phyloP scores from a whole-genome alignment of 1,284 basidiomycete genomes.

The Trametes polyzona region DNA sequence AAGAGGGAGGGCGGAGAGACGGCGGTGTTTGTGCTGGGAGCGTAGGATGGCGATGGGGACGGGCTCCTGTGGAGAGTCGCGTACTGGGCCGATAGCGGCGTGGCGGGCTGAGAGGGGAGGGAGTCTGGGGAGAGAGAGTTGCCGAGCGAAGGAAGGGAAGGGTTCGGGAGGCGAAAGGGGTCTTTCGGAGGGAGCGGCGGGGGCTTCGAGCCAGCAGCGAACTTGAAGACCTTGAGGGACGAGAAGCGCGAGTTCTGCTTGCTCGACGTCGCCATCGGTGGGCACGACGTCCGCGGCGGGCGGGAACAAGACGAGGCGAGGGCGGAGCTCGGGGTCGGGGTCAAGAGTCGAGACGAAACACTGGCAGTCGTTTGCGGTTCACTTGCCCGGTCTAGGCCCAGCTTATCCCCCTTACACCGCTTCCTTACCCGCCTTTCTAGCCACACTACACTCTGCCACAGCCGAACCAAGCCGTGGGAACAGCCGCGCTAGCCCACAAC shows the following conservation, averaged over 20 bases:
- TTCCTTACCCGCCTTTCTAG: not conserved
- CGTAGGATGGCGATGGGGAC: conserved; percentile 36
- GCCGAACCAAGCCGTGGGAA: not conserved
- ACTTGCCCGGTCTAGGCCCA: conserved; percentile 5
- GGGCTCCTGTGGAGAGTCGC: conserved; percentile 36
- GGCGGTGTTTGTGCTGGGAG: conserved; percentile 35
- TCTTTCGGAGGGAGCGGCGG: conserved; percentile 75
- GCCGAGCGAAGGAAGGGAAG: conserved; percentile 56
- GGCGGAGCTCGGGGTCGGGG: too few relatives aligned
- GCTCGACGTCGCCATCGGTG: conserved; percentile 37
- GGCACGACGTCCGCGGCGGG: conserved; percentile 29
- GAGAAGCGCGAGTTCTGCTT: conserved; percentile 58
- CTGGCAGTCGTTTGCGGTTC: conserved; percentile 2
- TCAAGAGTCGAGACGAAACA: too few relatives aligned
- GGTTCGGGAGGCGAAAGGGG: conserved; percentile 52
- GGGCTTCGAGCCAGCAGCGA: conserved; percentile 42
- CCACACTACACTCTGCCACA: not conserved
- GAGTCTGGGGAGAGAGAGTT: conserved; percentile 45
- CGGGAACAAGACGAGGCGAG: conserved; percentile 7
- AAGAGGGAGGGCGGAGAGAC: conserved; percentile 31
- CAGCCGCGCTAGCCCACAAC: too few relatives aligned
- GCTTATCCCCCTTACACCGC: not conserved
- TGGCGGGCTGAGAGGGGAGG: conserved; percentile 40
- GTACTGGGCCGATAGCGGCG: conserved; percentile 39
- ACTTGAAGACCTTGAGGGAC: conserved; percentile 63